Base-by-base conservation (phyloP, 2,329 filamentous ascomycete species). In the Seiridium cupressi region DNA sequence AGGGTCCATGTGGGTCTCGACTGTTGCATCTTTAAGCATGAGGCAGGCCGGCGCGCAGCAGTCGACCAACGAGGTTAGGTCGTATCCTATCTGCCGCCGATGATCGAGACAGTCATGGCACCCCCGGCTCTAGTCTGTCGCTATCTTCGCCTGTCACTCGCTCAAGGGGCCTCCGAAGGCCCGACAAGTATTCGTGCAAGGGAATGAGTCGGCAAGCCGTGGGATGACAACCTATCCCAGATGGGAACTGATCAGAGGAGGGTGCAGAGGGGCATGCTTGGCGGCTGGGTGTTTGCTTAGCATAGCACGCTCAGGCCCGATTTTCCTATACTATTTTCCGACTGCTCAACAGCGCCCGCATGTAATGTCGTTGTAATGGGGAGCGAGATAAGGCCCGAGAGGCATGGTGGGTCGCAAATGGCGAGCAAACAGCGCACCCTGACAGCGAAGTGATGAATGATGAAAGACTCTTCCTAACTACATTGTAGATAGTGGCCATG, bases 191-290 rank as follows among this genome's bases (percentile, higher is more conserved):
- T 26, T 51, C 44, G 46, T 44, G 6, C 38, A 36, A 44, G 54
- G 40, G 54, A 44, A 57, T 46, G 54, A 57, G 40, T 57, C 54
- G 42, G 54, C 42, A 46, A 44, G 31, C 44, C 35, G 44, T 35
- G 11, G 32, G 34, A 58, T 51, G 55, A 51, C 46, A 40, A 36
- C 44, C 34, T 51, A 10, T 10, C 55, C 55, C 26, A 32, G 55
- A 49, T 5, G 11, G 55, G 55, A 26, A 46, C n/a, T 51, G 55
- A 58, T 58, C 55, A 40, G 55, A 54, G 51, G 32, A 32, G 18
- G n/a, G 36, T 53, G 26, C 49, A 4, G 32, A 53, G 49, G 34
- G 35, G 49, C 49, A 53, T 36, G 49, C 49, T 53, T 53, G 49
- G 49, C 49, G 18, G 18, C 18, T 26, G 18, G 18, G 18, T 26